These are phyloP conservation scores for Cytospora chrysosperma DNA, from an alignment of 2,329 filamentous ascomycete genomes.

Conservation along the genomic window DNA sequence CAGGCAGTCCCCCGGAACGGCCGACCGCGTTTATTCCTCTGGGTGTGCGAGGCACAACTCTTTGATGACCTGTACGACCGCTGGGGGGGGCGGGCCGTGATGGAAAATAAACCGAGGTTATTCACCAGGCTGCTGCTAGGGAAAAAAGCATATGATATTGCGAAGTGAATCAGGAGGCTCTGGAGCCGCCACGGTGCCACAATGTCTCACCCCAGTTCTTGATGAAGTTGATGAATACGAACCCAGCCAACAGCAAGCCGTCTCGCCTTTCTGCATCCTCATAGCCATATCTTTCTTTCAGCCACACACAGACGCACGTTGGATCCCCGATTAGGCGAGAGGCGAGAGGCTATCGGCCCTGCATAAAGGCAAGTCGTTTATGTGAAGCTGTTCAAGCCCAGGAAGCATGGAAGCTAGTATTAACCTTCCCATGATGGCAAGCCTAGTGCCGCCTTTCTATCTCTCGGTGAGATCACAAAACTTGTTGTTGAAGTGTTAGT, in stretches of 20 bases:
- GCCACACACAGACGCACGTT: background rate
- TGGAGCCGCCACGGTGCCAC: background rate
- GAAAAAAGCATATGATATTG: conserved; percentile 1
- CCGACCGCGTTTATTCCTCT: no score
- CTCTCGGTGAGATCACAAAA: no score
- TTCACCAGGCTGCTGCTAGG: background rate
- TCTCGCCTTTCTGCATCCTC: background rate
- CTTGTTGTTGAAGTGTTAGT: background rate
- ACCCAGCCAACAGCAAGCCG: background rate
- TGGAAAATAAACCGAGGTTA: background rate
- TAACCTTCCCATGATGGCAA: no score
- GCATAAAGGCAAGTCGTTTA: no score
- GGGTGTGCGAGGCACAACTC: no score
- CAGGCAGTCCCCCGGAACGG: no score
- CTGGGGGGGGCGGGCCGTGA: no score
- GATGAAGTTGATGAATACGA: conserved; percentile 1
- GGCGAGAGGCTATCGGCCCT: background rate
- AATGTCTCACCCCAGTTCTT: conserved; percentile 3
- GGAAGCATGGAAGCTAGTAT: no score
- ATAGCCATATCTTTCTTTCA: background rate
- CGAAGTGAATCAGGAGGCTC: conserved; percentile 15
- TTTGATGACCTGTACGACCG: no score
- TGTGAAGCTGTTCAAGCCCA: no score
- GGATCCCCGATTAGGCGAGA: background rate
- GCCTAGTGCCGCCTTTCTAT: no score